A percentile compares a stretch with the other conserved stretches of the same genome.
These are phyloP conservation scores for Didymellaceae sp. DNA, from an alignment of 2,329 filamentous ascomycete species.

Conservation along the genomic window DNA sequence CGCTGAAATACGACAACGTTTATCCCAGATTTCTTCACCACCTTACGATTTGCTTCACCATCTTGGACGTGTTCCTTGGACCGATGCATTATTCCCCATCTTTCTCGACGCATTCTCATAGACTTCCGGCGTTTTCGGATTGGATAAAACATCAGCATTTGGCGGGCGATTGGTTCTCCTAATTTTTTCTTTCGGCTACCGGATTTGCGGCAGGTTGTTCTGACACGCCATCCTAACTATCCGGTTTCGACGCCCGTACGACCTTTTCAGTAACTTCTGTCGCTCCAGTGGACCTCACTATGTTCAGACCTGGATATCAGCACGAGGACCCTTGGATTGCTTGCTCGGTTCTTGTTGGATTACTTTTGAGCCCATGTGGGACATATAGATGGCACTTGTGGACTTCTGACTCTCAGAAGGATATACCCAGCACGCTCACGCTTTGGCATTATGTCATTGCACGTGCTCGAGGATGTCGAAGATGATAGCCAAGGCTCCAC, in stretches of 20 bases:
- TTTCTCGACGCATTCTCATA: conserved; percentile 33
- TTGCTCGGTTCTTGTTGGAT: conserved; percentile 12
- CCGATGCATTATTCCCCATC: conserved; percentile 37
- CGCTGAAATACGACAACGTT: conserved; percentile 23
- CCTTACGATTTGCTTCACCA: conserved; percentile 30
- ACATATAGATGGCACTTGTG: conserved; percentile 17
- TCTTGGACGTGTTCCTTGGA: conserved; percentile 29
- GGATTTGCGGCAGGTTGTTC: conserved; percentile 15
- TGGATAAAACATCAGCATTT: conserved; percentile 36
- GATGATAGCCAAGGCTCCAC: conserved; percentile 3
- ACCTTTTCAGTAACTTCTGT: conserved; percentile 8
- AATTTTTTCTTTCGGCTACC: conserved; percentile 10
- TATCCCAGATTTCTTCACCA: conserved; percentile 13
- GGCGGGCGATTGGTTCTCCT: conserved; percentile 26
- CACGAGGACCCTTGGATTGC: conserved; percentile 1
- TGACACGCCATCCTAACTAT: conserved; percentile 14
- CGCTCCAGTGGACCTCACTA: conserved; percentile 1
- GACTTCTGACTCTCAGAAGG: conserved; percentile 10
- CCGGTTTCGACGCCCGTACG: conserved; percentile 14
- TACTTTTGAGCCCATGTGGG: conserved; percentile 10
- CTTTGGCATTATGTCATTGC: conserved; percentile 9
- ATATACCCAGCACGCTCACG: conserved; percentile 9
- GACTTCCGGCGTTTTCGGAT: conserved; percentile 32
- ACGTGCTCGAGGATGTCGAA: conserved; percentile 4
- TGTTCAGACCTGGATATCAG: not conserved